Evolutionary conservation across 768 basidiomycete genomes (phyloP), one percentile per base, ranked within the genome.

Genomic region (Cubamyces sp.): DNA sequence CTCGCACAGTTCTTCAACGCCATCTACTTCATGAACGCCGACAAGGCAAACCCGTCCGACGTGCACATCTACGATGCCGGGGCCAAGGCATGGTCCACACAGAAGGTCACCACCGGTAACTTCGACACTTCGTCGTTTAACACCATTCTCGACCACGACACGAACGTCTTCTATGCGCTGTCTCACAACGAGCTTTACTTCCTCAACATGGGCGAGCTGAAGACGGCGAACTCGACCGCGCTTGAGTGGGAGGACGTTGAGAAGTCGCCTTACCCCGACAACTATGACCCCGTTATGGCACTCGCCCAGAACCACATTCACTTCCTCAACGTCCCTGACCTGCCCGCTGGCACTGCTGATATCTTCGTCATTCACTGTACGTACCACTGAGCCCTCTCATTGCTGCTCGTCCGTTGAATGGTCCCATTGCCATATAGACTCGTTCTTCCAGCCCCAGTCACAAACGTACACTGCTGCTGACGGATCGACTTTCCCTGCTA

Each of bases 141-240:
- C 26, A 84, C 90, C 26, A 87, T 96, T 63, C 82, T 98, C 37
- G 95, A 98, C 76, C 95, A 96, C 66, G 95, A 98, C 74, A 98
- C 95, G 52, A 95, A 96, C 64, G 86, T 89, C 62, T 89, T 97
- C 76, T 91, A 92, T 73, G 89, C 87, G 0, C 76, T 91, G 61
- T 88, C 88, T 4, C 76, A 83, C 1, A 84, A 82, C 47, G 84
- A 83, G 55, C 61, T 96, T 2, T 93, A 77, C 68, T 83, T 82
- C 46, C 79, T 96, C 45, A 84, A 94, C 73, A 86, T 96, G 83
- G 80, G 76, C 25, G 66, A 77, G 15, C 78, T 92, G 60, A 89
- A 81, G 48, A 75, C 82, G 5, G 88, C 92, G 3, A 84, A 84
- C 50, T 75, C 79, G 39, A 78, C 77, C 2, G 70, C 88, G 2